These are phyloP conservation scores for Fusarium sp. DNA, from an alignment of 2,329 filamentous ascomycete species.

Conservation along the genomic window DNA sequence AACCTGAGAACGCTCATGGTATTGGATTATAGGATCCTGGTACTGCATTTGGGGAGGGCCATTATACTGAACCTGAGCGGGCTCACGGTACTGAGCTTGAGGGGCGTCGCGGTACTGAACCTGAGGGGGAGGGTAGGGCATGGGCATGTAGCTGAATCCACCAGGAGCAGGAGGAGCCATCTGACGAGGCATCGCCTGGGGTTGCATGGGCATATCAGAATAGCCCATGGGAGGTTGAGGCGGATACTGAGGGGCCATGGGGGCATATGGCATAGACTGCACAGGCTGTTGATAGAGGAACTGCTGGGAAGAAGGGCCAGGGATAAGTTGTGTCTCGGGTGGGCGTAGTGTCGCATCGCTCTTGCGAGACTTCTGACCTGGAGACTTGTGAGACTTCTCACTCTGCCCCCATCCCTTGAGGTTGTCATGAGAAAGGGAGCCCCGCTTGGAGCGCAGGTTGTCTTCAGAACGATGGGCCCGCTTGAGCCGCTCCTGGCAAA, in stretches of 20 bases:
- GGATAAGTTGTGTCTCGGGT: background rate
- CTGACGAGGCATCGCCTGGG: conserved; percentile 8
- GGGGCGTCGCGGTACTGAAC: background rate
- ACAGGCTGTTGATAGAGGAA: background rate
- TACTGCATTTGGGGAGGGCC: background rate
- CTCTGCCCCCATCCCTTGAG: background rate
- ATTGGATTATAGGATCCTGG: background rate
- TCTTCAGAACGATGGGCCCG: conserved; percentile 18
- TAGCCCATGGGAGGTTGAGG: conserved; percentile 3
- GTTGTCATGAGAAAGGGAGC: conserved; percentile 6
- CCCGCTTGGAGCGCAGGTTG: background rate
- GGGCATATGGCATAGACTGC: background rate
- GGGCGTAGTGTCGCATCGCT: conserved; percentile 11
- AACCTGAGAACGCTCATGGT: background rate
- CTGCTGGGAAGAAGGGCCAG: conserved; percentile 5
- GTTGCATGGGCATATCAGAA: conserved; percentile 10
- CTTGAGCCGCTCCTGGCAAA: conserved; percentile 11
- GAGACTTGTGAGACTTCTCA: conserved; percentile 15
- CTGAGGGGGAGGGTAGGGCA: background rate
- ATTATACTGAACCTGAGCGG: background rate
- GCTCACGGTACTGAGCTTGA: background rate
- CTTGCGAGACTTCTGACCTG: conserved; percentile 8
- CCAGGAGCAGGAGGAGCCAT: background rate
- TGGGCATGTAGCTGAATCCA: conserved; percentile 13
- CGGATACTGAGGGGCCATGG: conserved; percentile 13